Conservation (phyloP, 1,139 yeast species). For the Sugiyamaella japonica region DNA sequence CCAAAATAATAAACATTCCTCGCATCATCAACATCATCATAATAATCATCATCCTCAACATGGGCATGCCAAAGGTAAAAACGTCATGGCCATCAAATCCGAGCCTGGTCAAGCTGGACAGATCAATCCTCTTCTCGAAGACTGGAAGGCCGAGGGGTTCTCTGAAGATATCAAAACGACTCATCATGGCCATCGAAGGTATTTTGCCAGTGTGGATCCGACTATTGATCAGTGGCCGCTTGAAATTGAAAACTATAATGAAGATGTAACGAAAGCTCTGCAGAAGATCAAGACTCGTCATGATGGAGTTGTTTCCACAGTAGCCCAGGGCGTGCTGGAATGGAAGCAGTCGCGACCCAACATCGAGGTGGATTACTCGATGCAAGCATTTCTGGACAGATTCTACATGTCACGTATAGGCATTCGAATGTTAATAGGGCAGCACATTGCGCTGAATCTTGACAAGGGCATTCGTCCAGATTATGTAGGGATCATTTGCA, state of each 20-base stretch:
- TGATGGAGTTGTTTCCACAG: slow-evolving; percentile 90
- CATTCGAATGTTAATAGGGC: slow-evolving; percentile 85
- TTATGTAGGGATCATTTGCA: slow-evolving; percentile 83
- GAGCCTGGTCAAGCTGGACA: slow-evolving; percentile 29
- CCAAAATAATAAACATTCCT: background rate
- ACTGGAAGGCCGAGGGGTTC: slow-evolving; percentile 33
- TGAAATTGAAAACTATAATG: slow-evolving; percentile 73
- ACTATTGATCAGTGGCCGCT: slow-evolving; percentile 58
- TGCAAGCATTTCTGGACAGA: slow-evolving; percentile 76
- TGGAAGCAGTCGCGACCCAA: slow-evolving; percentile 56
- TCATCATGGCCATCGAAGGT: slow-evolving; percentile 45
- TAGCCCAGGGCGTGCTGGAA: slow-evolving; percentile 89
- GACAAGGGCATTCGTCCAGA: slow-evolving; percentile 57
- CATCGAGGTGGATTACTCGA: slow-evolving; percentile 48
- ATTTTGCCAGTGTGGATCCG: slow-evolving; percentile 60
- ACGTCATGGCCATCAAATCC: slow-evolving; percentile 36
- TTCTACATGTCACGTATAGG: slow-evolving; percentile 89
- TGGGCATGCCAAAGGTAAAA: slow-evolving; percentile 22
- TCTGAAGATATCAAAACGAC: slow-evolving; percentile 21
- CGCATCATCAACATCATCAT: background rate
- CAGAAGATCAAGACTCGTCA: slow-evolving; percentile 77
- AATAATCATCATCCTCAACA: slow-evolving; percentile 14
- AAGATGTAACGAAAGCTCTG: slow-evolving; percentile 62
- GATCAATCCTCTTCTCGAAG: slow-evolving; percentile 31
- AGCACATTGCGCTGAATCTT: slow-evolving; percentile 76